Evolutionary conservation across 768 basidiomycete genomes (phyloP), one percentile per base, ranked within the genome.

Genomic region (Termitomyces sp.): DNA sequence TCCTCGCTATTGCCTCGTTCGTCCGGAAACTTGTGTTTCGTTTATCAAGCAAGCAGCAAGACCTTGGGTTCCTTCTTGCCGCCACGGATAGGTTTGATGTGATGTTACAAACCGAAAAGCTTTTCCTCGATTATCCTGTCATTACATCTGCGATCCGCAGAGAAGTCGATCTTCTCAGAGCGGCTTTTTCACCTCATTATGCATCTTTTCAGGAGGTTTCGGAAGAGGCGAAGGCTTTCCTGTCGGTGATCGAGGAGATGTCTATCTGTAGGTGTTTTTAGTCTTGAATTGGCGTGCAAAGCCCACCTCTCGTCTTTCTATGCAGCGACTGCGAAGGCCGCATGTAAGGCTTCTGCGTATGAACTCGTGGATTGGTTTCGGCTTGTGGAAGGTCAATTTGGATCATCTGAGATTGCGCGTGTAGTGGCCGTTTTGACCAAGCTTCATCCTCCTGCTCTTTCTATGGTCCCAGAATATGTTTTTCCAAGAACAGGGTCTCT

Each of bases 341-440:
- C 70, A 28, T 69, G 79, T 46, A 72, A 70, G 50, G 61, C 66
- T 1, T 63, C 73, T 32, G 86, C 85, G 0, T 82, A 75, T 47
- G 82, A 84, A 53, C 72, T 90, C 0, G 74, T 89, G n/a, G 87
- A 88, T 63, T 84, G 81, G 80, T 58, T 87, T 35, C 82, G 88
- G 40, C 70, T 88, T 1, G 64, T 77, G 2, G 74, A 75, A 14
- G 66, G 69, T 30, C 64, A 70, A 1, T 63, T 82, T 4, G 64
- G 67, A 14, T 13, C 71, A 1, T 61, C 64, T 0, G 77, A 85
- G 50, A 66, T 86, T 20, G 66, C 61, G 23, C 77, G 78, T 6
- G 66, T 87, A 2, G 66, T 74, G 0, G 56, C 57, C 1, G 68
- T 78, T 0, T 61, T 88, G 32, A 63, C 68, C 13, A 72, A 72